phyloP scores from a whole-genome alignment of 2,329 filamentous ascomycete species.

The Diplodia sapinea region DNA sequence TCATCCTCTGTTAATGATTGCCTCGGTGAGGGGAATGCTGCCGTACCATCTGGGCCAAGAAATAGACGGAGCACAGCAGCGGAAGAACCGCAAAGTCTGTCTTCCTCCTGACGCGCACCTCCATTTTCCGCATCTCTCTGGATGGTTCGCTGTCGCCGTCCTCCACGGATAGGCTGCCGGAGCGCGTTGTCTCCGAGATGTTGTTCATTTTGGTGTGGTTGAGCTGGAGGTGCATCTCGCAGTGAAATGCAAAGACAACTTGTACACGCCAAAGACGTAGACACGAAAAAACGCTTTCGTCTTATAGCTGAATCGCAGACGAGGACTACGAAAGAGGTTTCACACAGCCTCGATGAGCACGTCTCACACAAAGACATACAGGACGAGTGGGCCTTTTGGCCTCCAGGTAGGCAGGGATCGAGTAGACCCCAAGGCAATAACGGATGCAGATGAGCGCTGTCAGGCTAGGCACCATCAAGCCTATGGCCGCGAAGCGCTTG shows the following conservation, averaged over 20 bases:
- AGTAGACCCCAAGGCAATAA: not conserved
- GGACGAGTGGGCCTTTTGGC: not conserved
- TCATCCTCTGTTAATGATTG: not conserved
- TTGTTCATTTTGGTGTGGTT: not conserved
- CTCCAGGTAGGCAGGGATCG: not conserved
- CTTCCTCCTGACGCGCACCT: not conserved
- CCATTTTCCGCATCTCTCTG: not conserved
- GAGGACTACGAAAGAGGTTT: not conserved
- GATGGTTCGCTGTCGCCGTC: not conserved
- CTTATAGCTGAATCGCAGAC: not conserved
- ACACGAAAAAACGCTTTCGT: not conserved
- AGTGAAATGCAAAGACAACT: not conserved
- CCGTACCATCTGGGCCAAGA: not conserved
- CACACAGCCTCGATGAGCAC: not conserved
- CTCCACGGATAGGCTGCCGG: not conserved
- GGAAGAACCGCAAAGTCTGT: constrained; percentile 1
- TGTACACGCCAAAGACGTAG: not conserved
- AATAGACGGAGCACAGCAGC: constrained; percentile 1
- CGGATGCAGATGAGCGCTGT: not conserved
- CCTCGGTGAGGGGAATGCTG: not conserved
- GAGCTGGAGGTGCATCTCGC: no score
- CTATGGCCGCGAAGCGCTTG: no score
- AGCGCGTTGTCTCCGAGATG: not conserved
- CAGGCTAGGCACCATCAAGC: no score
- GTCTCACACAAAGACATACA: not conserved